Percentiles rank a stretch among this genome's conserved stretches.
Conservation (phyloP, 2,329 filamentous ascomycete species). For the Aphanoascus verrucosus region DNA sequence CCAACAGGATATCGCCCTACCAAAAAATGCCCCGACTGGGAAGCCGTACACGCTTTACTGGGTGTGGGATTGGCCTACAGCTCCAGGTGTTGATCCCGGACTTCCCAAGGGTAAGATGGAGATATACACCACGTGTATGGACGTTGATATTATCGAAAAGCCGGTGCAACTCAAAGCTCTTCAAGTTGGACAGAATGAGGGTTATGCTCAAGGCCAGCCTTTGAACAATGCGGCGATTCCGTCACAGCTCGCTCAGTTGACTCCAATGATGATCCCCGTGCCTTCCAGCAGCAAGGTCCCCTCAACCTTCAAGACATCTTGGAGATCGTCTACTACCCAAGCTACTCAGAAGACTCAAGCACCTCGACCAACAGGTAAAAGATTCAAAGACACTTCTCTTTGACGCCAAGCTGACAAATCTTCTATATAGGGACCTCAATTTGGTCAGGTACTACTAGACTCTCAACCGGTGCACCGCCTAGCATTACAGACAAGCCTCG, state of each 20-base stretch:
- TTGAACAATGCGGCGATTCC: slow-evolving; percentile 32
- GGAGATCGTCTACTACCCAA: neutral
- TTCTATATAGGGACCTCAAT: neutral
- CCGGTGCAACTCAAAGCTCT: neutral
- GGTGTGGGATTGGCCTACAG: slow-evolving; percentile 88
- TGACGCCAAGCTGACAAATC: neutral
- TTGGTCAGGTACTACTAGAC: neutral
- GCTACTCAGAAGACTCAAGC: neutral
- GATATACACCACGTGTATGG: slow-evolving; percentile 42
- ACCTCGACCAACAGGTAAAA: neutral
- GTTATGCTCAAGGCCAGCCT: slow-evolving; percentile 27
- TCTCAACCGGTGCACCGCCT: neutral
- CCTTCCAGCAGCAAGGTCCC: neutral
- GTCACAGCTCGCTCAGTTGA: slow-evolving; percentile 29
- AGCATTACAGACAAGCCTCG: neutral
- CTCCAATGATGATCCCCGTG: slow-evolving; percentile 10
- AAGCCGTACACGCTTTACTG: slow-evolving; percentile 76
- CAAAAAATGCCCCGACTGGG: slow-evolving; percentile 50
- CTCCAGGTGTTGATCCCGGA: slow-evolving; percentile 26
- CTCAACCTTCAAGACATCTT: slow-evolving; percentile 1
- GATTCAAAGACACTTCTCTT: neutral
- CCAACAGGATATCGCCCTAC: slow-evolving; percentile 70
- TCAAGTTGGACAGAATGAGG: slow-evolving; percentile 14
- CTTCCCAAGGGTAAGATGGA: slow-evolving; percentile 36
- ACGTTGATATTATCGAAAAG: slow-evolving; percentile 30